Percentiles rank a stretch among this genome's conserved stretches.
Conservation (phyloP, 2,329 filamentous ascomycete genomes). For the Hypoxylon sp. region DNA sequence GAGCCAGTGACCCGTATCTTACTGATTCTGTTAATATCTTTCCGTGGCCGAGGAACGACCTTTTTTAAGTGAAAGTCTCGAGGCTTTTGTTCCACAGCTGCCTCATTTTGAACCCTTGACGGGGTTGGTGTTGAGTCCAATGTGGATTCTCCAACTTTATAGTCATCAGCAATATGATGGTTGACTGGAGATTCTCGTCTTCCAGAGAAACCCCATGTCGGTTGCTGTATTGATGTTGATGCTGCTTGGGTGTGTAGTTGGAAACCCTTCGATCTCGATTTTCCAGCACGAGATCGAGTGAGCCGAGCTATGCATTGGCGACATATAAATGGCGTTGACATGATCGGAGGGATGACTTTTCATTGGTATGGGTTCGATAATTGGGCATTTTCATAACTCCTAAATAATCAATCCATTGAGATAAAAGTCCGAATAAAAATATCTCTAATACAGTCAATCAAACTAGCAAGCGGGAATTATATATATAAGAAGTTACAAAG, state of each 20-base stretch:
- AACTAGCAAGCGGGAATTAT: slow-evolving; percentile 1
- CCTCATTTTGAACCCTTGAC: neutral
- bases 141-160: neutral
- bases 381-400: slow-evolving; percentile 18
- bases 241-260: slow-evolving; percentile 31
- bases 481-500: too few relatives aligned
- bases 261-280: slow-evolving; percentile 12
- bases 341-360: slow-evolving; percentile 25
- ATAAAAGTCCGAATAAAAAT: neutral
- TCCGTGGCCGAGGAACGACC: slow-evolving; percentile 10
- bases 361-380: slow-evolving; percentile 11
- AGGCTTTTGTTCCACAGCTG: neutral
- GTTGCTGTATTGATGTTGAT: slow-evolving; percentile 5
- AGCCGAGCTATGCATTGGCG: slow-evolving; percentile 43
- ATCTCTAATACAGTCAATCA: neutral
- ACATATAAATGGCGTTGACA: slow-evolving; percentile 45
- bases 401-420: too few relatives aligned
- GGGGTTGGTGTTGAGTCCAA: neutral
- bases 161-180: slow-evolving; percentile 1
- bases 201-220: slow-evolving; percentile 16
- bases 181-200: neutral
- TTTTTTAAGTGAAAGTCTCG: slow-evolving; percentile 19
- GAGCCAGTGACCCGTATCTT: neutral
- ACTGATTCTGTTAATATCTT: neutral
- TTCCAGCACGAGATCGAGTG: slow-evolving; percentile 14